Evolutionary conservation across 257 asterid species (phyloP).

Genomic region (Solanum corneliomulleri): DNA sequence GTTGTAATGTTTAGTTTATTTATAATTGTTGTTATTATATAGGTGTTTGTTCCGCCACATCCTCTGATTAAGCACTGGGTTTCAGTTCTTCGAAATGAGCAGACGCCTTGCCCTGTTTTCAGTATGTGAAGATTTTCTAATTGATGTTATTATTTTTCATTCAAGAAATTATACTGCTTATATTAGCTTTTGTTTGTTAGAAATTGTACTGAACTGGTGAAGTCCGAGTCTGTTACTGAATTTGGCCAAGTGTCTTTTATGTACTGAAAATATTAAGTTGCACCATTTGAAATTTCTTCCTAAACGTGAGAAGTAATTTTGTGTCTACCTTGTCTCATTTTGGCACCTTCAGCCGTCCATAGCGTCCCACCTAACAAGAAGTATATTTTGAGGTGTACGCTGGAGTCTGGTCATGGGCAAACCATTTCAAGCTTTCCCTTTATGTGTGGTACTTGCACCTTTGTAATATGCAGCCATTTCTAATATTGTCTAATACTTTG

Average conservation of each 20-base stretch:
- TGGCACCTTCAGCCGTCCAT: background rate
- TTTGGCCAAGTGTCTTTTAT: background rate
- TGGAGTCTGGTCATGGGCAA: background rate
- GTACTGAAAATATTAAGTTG: background rate
- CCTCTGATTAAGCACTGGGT: conserved; percentile 96
- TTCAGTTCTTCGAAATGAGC: conserved; percentile 84
- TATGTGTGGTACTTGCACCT: background rate
- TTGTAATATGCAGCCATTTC: background rate
- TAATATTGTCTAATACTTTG: background rate
- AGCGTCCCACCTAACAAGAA: background rate
- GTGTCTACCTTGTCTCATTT: background rate
- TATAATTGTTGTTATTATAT: background rate
- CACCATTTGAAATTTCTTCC: background rate
- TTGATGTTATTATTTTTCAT: background rate
- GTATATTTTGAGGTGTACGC: background rate
- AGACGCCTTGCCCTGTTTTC: conserved; percentile 77
- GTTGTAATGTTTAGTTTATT: background rate
- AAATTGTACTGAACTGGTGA: background rate
- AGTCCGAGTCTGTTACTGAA: background rate
- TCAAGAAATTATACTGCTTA: background rate
- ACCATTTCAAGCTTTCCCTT: background rate
- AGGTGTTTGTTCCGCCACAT: conserved; percentile 98
- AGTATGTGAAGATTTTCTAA: conserved; percentile 33
- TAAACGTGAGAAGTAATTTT: background rate
- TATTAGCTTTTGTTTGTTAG: background rate